phyloP scores from a whole-genome alignment of 31 red algal species.

The Asparagopsis taxiformis region DNA sequence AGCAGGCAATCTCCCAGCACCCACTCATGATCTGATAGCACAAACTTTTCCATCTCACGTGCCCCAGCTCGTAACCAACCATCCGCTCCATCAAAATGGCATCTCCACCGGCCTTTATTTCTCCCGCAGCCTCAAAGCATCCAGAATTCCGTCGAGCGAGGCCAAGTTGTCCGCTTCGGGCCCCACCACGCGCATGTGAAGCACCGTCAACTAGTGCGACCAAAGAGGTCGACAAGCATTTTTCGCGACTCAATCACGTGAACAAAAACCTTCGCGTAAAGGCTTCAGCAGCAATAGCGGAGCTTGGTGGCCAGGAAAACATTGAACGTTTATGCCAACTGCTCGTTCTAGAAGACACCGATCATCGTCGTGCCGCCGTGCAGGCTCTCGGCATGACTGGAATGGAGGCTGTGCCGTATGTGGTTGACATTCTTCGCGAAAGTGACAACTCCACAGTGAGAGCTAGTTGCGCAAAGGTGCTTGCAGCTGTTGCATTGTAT shows the following conservation, averaged over 20 bases:
- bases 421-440: slow-evolving; percentile 15
- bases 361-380: slow-evolving; percentile 57
- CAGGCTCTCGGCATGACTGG: slow-evolving; percentile 77
- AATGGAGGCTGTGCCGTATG: slow-evolving; percentile 10
- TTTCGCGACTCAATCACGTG: slow-evolving; percentile 50
- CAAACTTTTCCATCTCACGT: no score
- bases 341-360: slow-evolving; percentile 35
- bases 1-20: no score
- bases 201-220: neutral
- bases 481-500: slow-evolving; percentile 42
- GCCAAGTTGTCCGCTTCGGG: neutral
- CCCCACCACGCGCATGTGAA: neutral
- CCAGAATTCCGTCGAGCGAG: no score
- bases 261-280: slow-evolving; percentile 62
- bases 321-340: slow-evolving; percentile 39
- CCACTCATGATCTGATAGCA: no score
- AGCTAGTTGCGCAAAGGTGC: slow-evolving; percentile 50
- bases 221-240: slow-evolving; percentile 15
- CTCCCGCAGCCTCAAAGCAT: no score
- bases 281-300: slow-evolving; percentile 39
- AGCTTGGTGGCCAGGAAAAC: slow-evolving; percentile 18
- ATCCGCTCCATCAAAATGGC: no score
- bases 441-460: slow-evolving; percentile 44
- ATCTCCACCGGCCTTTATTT: no score
- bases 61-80: no score